Conservation (phyloP, 2,329 filamentous ascomycete species). For the Epichloe coenophiala region DNA sequence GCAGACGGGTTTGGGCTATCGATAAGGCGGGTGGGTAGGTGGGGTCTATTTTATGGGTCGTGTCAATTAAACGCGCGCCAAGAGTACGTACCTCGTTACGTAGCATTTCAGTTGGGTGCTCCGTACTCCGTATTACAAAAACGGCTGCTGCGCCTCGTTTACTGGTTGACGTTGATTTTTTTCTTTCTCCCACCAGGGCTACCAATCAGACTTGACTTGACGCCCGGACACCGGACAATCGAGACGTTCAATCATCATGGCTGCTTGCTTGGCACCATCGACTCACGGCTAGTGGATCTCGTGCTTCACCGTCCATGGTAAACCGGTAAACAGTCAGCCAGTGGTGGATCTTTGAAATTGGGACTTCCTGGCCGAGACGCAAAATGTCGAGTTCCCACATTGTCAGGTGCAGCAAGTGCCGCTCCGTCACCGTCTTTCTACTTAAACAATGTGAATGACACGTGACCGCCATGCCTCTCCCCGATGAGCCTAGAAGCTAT, state of each 20-base stretch:
- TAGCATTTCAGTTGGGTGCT: too few relatives aligned
- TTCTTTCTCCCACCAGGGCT: too few relatives aligned
- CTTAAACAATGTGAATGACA: too few relatives aligned
- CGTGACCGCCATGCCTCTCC: too few relatives aligned
- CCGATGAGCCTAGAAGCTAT: slow-evolving; percentile 38
- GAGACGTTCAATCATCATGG: background rate
- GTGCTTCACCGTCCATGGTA: background rate
- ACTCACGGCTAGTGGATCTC: background rate
- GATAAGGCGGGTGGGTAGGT: background rate
- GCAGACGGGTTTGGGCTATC: background rate
- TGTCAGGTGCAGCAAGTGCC: background rate
- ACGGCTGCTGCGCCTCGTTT: too few relatives aligned
- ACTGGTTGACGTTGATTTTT: too few relatives aligned
- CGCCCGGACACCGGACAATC: background rate
- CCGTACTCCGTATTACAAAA: too few relatives aligned
- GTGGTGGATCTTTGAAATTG: too few relatives aligned
- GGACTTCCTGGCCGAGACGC: too few relatives aligned
- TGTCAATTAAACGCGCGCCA: background rate
- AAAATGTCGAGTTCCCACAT: background rate
- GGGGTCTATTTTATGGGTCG: background rate
- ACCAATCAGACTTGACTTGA: too few relatives aligned
- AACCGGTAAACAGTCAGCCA: too few relatives aligned
- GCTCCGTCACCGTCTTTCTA: background rate
- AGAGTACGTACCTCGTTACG: background rate
- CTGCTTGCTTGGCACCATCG: background rate